Evolutionary conservation across 495 filamentous ascomycete genomes (phyloP).

Genomic region (Tricharina praecox): DNA sequence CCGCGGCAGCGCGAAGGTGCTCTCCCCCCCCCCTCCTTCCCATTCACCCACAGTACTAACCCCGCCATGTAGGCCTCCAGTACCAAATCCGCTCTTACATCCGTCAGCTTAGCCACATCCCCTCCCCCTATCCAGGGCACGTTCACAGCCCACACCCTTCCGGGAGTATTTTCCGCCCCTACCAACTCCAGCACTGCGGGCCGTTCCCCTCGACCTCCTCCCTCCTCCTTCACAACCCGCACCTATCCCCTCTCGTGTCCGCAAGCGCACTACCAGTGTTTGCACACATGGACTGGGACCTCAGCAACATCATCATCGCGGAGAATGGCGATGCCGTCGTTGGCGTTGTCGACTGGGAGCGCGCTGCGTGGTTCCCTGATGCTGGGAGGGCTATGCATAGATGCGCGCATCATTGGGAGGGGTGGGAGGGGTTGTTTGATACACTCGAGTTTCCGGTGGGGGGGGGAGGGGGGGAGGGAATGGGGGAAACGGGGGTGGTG

Average conservation of each 20-base stretch:
- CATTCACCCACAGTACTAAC: background rate
- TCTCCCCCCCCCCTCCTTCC: background rate
- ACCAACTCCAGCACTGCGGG: constrained; percentile 4
- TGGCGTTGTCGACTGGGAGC: constrained; percentile 10
- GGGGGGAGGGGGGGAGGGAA: no score
- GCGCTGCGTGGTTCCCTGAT: constrained; percentile 7
- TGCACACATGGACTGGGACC: constrained; percentile 7
- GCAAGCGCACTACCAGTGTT: constrained; percentile 4
- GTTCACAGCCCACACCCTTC: constrained; percentile 1
- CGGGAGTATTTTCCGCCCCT: constrained; percentile 3
- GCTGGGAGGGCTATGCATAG: constrained; percentile 4
- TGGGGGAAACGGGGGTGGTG: no score
- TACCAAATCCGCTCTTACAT: constrained; percentile 4
- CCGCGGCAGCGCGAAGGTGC: background rate
- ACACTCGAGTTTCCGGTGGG: no score
- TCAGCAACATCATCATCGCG: constrained; percentile 7
- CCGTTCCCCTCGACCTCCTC: constrained; percentile 5
- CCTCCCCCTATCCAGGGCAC: constrained; percentile 1
- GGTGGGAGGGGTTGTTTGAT: constrained; percentile 9
- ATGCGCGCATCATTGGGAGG: background rate
- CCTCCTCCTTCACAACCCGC: background rate
- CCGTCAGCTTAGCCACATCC: constrained; percentile 1
- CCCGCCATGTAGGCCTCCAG: background rate
- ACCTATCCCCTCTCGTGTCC: background rate
- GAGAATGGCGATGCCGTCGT: constrained; percentile 3